Conservation (phyloP, 176 grass and related monocot genomes). For the Bothriochloa decipiens region DNA sequence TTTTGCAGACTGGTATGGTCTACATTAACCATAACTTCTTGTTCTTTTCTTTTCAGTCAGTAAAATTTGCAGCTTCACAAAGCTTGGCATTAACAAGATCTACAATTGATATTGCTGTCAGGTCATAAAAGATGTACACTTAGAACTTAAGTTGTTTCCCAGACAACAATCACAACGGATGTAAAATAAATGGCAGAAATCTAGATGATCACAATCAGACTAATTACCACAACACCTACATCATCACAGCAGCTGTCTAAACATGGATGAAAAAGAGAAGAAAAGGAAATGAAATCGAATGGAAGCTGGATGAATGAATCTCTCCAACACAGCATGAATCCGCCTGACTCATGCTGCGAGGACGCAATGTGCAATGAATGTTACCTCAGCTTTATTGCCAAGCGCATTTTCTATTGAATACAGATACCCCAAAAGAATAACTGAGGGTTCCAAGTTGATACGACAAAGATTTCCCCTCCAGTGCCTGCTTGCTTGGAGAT, state of each 20-base stretch:
- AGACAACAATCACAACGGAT: not conserved
- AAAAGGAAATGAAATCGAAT: conserved; percentile 31
- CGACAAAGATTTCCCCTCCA: conserved; percentile 21
- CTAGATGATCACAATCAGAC: not conserved
- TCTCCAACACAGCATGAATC: conserved; percentile 1
- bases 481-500: conserved; percentile 42
- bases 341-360: not conserved
- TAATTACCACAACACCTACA: conserved; percentile 27
- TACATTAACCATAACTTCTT: not conserved
- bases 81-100: not conserved
- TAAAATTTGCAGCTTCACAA: not conserved
- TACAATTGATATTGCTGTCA: not conserved
- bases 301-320: conserved; percentile 8
- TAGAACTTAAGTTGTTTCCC: not conserved
- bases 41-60: not conserved
- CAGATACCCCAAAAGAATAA: conserved; percentile 68
- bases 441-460: conserved; percentile 36
- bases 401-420: conserved; percentile 50
- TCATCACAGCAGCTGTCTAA: conserved; percentile 12
- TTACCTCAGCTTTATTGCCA: conserved; percentile 73
- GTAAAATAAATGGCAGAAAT: conserved; percentile 6
- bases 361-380: conserved; percentile 51
- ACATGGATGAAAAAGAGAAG: not conserved
- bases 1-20: not conserved
- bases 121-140: not conserved